Evolutionary conservation across 2,329 filamentous ascomycete genomes (phyloP).

Genomic region (Diplocarpon rosae): DNA sequence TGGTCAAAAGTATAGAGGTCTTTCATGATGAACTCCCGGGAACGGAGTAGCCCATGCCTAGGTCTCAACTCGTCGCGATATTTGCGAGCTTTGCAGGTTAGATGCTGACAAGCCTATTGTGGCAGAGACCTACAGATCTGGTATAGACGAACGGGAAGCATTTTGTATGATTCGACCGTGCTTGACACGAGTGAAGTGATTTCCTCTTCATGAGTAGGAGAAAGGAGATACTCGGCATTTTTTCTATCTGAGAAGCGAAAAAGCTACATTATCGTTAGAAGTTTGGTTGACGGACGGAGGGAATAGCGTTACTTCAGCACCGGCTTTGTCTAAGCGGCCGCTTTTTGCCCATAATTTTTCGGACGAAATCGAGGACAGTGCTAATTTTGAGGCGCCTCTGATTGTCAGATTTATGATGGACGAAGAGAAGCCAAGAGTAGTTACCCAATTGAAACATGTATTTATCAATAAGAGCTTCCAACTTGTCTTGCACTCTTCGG

Average conservation of each 20-base stretch:
- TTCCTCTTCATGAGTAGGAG: constrained; percentile 94
- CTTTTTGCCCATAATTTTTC: constrained; percentile 75
- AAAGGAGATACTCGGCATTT: constrained; percentile 61
- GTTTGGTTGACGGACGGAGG: neutral
- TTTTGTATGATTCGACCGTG: constrained; percentile 70
- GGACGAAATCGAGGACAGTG: constrained; percentile 76
- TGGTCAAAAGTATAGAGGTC: constrained; percentile 93
- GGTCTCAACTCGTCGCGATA: constrained; percentile 89
- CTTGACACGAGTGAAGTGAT: constrained; percentile 72
- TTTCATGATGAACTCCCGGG: constrained; percentile 94
- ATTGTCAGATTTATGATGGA: constrained; percentile 1
- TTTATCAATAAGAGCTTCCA: constrained; percentile 76
- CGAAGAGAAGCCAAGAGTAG: constrained; percentile 5
- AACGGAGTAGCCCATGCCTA: constrained; percentile 75
- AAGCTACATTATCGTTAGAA: constrained; percentile 41
- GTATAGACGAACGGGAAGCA: constrained; percentile 76
- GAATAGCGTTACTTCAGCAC: constrained; percentile 52
- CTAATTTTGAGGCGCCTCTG: constrained; percentile 65
- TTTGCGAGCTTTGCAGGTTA: constrained; percentile 55
- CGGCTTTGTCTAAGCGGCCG: constrained; percentile 62
- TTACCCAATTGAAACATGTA: constrained; percentile 71
- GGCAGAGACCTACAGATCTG: constrained; percentile 57
- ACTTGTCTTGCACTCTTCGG: constrained; percentile 74
- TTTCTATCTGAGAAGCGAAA: constrained; percentile 75
- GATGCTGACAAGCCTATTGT: neutral